Evolutionary conservation across 2,329 filamentous ascomycete genomes (phyloP), one percentile per base, ranked within the genome.

Genomic region (Talaromyces marneffei): DNA sequence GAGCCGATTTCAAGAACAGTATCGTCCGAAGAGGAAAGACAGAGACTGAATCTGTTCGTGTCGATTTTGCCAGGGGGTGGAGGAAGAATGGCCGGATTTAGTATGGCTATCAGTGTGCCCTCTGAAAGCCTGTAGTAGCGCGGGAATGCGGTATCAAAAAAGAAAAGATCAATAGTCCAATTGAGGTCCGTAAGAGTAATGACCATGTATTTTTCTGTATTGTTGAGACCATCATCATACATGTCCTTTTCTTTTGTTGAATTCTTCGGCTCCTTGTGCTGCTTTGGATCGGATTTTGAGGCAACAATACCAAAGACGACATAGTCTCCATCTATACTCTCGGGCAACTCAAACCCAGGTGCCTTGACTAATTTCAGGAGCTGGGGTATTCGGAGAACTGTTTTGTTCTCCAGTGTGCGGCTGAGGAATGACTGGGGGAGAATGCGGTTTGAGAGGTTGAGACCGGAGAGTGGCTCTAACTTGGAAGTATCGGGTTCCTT

Each of bases 51-150:
- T 33, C 86, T 85, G 27, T 92, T 92, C 0, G 89, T 93, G 65
- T 92, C 90, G 16, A 85, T 81, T 63, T 86, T 87, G 20, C 87
- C 85, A 1, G 85, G 85, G 0, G 89, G 89, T 0, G 93, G 93
- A 2, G 93, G 91, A 86, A 99, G 90, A 67, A 97, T 88, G 18
- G 82, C 86, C 1, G 94, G 94, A 70, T 99, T 99, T 31, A 99
- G 81, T 27, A 99, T 90, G 4, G 93, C 94, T 60, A 99, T 81
- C 1, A 97, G 83, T 0, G 92, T 97, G n/a, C 94, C 94, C 1
- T 91, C 85, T 0, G 87, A 87, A n/a, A 97, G 80, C 71, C 96
- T 96, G 88, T 93, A 97, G 78, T 94, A 99, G 59, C 90, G 87
- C 16, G 90, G 88, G 69, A 97, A 97, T 6, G 91, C 95, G 0